phyloP scores from a whole-genome alignment of 495 filamentous ascomycete genomes.

The Penicillium steckii region DNA sequence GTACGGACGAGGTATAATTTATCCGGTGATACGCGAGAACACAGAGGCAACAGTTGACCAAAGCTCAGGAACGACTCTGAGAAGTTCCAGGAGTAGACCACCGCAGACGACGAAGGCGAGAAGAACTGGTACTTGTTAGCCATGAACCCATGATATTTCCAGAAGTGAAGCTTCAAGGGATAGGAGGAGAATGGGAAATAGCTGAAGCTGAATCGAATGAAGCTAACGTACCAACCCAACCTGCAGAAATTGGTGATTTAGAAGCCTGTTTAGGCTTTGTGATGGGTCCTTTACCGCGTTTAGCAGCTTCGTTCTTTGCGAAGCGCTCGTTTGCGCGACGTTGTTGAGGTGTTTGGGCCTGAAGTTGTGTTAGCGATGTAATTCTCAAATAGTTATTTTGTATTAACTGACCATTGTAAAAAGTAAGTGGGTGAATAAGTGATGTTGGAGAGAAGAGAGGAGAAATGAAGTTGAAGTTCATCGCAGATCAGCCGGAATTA shows the following conservation, averaged over 20 bases:
- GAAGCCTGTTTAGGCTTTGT: slow-evolving; percentile 65
- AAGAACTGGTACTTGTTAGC: slow-evolving; percentile 12
- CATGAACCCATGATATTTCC: too few species aligned
- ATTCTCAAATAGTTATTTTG: neutral
- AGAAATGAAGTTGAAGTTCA: neutral
- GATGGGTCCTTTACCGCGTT: slow-evolving; percentile 76
- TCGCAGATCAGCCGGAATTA: neutral
- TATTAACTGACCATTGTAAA: neutral
- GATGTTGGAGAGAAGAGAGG: neutral
- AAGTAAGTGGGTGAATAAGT: neutral
- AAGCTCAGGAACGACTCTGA: slow-evolving; percentile 67
- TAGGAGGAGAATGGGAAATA: too few species aligned
- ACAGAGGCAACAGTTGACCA: slow-evolving; percentile 37
- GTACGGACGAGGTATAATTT: neutral
- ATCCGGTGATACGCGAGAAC: slow-evolving; percentile 23
- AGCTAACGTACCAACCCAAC: slow-evolving; percentile 75
- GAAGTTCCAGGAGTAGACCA: slow-evolving; percentile 24
- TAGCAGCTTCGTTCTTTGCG: slow-evolving; percentile 72
- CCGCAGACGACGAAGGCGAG: slow-evolving; percentile 24
- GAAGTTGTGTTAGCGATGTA: neutral
- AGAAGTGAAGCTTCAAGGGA: too few species aligned
- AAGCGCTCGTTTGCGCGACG: slow-evolving; percentile 84
- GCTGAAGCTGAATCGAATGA: neutral
- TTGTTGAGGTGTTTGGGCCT: slow-evolving; percentile 96
- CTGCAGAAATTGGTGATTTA: slow-evolving; percentile 75